Evolutionary conservation across 768 basidiomycete genomes (phyloP).

Genomic region (Nidularia sp.): DNA sequence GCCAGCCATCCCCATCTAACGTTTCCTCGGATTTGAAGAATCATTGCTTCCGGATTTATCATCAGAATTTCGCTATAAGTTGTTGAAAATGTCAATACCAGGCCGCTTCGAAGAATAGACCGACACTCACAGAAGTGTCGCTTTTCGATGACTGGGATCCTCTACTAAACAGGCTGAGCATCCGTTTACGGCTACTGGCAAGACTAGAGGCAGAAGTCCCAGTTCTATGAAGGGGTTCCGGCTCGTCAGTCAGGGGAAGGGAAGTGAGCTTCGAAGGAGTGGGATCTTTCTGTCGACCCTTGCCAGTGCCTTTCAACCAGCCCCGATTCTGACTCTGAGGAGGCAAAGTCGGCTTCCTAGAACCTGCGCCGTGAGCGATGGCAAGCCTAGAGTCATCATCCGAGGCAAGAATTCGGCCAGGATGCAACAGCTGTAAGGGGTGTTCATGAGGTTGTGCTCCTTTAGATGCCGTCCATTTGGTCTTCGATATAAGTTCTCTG

Average conservation of each 20-base stretch:
- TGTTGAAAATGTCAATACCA: too few species aligned
- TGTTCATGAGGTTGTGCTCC: slow-evolving; percentile 24
- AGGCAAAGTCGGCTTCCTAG: too few species aligned
- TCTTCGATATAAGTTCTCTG: slow-evolving; percentile 73
- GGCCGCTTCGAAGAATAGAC: slow-evolving; percentile 8
- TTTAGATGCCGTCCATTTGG: slow-evolving; percentile 60
- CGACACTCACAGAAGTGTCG: slow-evolving; percentile 16
- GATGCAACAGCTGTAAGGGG: slow-evolving; percentile 27
- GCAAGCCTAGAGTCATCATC: slow-evolving; percentile 20
- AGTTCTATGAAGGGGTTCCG: slow-evolving; percentile 25
- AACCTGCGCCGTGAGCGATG: too few species aligned
- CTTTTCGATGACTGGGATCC: slow-evolving; percentile 6
- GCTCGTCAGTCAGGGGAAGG: slow-evolving; percentile 33
- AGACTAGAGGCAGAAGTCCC: slow-evolving; percentile 11
- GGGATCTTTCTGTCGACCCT: slow-evolving; percentile 17
- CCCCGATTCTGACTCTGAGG: too few species aligned
- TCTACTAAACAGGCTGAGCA: slow-evolving; percentile 27
- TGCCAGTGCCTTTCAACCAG: background rate
- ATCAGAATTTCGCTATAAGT: too few species aligned
- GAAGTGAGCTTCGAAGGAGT: slow-evolving; percentile 19
- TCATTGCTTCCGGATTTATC: too few species aligned
- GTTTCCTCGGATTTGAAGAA: too few species aligned
- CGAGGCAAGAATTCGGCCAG: slow-evolving; percentile 13
- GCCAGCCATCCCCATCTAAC: too few species aligned
- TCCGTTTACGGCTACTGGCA: slow-evolving; percentile 18